Evolutionary conservation across 192 early-diverging fungal genomes (phyloP), one percentile per base, ranked within the genome.

Genomic region (Coemansia sp.): DNA sequence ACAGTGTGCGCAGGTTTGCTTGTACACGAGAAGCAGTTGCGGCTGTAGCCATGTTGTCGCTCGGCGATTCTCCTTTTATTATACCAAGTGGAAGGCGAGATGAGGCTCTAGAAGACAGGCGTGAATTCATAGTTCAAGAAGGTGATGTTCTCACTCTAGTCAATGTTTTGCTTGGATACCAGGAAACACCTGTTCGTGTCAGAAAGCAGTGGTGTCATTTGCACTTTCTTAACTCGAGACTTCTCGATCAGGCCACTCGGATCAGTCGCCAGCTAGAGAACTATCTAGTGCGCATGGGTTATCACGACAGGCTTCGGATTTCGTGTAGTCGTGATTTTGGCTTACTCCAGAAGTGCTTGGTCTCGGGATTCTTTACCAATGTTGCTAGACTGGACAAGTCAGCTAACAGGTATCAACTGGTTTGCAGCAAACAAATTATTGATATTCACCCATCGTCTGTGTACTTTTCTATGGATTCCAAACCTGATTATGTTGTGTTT

Each of bases 141-240:
- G 95, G 97, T 50, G 97, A 99, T 69, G 92, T 97, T 57, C 83
- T 98, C 24, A 95, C 96, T 1, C 70, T 95, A 23, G 87, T 96
- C 59, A 98, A 99, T 65, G 92, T 88, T 14, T 42, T 75, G 6
- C 8, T 94, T 29, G 97, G 93, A 1, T 95, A 96, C 63, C 95
- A 97, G 68, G 82, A 96, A 42, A 91, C 91, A 0, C 75, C 97
- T 7, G 60, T 92, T 22, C 89, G 89, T 17, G 87, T 94, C 33
- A 95, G 94, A 87, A 83, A 90, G 54, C 87, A 72, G 59, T 93
- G 91, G 90, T 87, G 88, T 7, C 85, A 87, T 21, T 22, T 87
- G 87, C 51, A 91, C 89, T 77, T 95, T 88, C 72, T 93, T 86
- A 42, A 88, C 87, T 57, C 77, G 80, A 64, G 94, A 86, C 88